These are phyloP conservation scores for Colletotrichum spaethianum DNA, from an alignment of 2,329 filamentous ascomycete species.

Conservation along the genomic window DNA sequence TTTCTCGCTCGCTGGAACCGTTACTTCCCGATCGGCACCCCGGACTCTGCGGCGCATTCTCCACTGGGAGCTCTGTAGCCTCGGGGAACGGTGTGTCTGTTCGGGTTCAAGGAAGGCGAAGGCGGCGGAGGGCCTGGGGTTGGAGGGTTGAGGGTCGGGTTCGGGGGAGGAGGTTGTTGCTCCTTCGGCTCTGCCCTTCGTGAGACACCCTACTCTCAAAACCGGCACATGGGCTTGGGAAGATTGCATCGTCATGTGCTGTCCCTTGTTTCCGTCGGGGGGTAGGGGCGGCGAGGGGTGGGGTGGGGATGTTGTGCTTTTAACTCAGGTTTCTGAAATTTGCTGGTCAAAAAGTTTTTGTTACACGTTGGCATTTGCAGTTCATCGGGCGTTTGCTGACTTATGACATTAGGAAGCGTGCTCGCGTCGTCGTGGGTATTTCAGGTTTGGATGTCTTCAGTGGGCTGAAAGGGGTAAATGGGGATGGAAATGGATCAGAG, in stretches of 20 bases:
- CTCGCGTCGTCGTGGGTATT: background rate
- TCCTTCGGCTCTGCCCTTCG: conserved; percentile 41
- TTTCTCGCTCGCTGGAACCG: background rate
- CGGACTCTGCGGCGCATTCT: background rate
- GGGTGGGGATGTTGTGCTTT: conserved; percentile 59
- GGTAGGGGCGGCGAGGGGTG: conserved; percentile 48
- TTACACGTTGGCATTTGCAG: background rate
- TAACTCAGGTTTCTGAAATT: conserved; percentile 62
- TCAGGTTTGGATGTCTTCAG: background rate
- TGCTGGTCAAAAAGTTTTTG: conserved; percentile 23
- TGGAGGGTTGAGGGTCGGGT: background rate
- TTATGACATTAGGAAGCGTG: background rate
- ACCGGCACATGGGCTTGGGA: conserved; percentile 31
- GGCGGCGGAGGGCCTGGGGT: background rate
- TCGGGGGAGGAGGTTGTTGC: background rate
- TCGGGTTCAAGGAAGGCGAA: conserved; percentile 8
- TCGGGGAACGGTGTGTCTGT: background rate
- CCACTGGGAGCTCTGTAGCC: conserved; percentile 30
- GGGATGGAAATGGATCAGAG: background rate
- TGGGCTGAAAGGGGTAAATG: background rate
- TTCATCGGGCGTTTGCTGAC: conserved; percentile 11
- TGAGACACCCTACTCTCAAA: conserved; percentile 13
- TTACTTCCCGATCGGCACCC: background rate
- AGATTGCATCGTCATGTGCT: conserved; percentile 54
- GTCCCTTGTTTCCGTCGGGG: conserved; percentile 29